Evolutionary conservation across 2,329 filamentous ascomycete genomes (phyloP).

Genomic region (Emericellopsis atlantica): DNA sequence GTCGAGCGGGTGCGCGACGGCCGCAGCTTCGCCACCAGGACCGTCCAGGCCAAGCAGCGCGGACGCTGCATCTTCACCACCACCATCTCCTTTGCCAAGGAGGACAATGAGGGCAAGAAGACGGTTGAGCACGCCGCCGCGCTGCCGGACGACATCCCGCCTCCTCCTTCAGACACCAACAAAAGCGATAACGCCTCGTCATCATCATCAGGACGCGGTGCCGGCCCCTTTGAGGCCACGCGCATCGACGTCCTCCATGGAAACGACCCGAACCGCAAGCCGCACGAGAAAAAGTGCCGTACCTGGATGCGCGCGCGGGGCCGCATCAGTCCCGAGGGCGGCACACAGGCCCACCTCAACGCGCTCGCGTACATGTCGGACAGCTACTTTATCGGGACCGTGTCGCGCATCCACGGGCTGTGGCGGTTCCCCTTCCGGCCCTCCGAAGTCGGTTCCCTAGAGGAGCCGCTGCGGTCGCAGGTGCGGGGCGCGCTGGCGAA

Average conservation of each 20-base stretch:
- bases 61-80: slow-evolving; percentile 91
- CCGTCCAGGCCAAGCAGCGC: slow-evolving; percentile 86
- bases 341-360: slow-evolving; percentile 68
- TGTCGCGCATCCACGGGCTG: slow-evolving; percentile 67
- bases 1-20: slow-evolving; percentile 91
- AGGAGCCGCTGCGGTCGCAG: slow-evolving; percentile 24
- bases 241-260: slow-evolving; percentile 24
- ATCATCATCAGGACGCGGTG: not conserved
- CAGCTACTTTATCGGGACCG: slow-evolving; percentile 84
- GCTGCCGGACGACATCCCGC: slow-evolving; percentile 35
- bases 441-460: slow-evolving; percentile 37
- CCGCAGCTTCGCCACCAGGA: slow-evolving; percentile 78
- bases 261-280: slow-evolving; percentile 29
- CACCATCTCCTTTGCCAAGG: slow-evolving; percentile 70
- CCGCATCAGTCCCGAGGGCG: slow-evolving; percentile 58
- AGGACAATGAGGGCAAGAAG: slow-evolving; percentile 42
- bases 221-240: slow-evolving; percentile 35
- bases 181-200: slow-evolving; percentile 11
- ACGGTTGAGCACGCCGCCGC: slow-evolving; percentile 52
- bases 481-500: slow-evolving; percentile 21
- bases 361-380: slow-evolving; percentile 92
- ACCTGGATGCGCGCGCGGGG: slow-evolving; percentile 69
- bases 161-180: slow-evolving; percentile 16
- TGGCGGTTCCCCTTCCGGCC: slow-evolving; percentile 55
- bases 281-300: slow-evolving; percentile 54